phyloP scores from a whole-genome alignment of 83 land plant species.

The Isoetes engelmannii region DNA sequence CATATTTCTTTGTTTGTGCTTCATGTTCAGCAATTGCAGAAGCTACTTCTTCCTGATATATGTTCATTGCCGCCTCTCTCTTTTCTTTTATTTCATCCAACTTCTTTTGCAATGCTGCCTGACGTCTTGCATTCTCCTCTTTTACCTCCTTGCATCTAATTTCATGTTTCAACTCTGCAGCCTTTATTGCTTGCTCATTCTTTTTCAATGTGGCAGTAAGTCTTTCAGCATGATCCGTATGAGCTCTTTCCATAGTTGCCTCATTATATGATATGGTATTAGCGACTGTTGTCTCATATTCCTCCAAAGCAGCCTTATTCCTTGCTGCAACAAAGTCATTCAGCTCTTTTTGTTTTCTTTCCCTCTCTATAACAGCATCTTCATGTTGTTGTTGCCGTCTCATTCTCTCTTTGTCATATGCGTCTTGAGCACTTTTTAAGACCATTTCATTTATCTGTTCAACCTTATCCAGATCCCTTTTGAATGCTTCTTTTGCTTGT shows the following conservation, averaged over 20 bases:
- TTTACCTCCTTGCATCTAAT: background rate
- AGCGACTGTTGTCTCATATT: conserved; percentile 10
- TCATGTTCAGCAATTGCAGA: conserved; percentile 26
- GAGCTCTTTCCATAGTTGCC: conserved; percentile 5
- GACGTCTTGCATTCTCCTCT: conserved; percentile 15
- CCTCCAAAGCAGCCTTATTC: conserved; percentile 5
- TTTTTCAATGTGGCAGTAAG: background rate
- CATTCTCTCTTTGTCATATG: conserved; percentile 10
- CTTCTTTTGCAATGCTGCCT: conserved; percentile 11
- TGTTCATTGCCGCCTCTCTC: conserved; percentile 12
- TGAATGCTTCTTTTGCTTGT: conserved; percentile 9
- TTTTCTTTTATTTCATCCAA: conserved; percentile 8
- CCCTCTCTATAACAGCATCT: background rate
- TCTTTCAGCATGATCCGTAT: conserved; percentile 2
- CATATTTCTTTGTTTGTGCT: conserved; percentile 8
- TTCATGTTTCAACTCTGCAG: background rate
- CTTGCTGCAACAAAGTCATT: conserved; percentile 4
- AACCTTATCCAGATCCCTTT: conserved; percentile 9
- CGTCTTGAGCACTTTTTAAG: conserved; percentile 9
- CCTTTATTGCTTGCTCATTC: conserved; percentile 4
- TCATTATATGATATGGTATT: conserved; percentile 12
- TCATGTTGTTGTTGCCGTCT: conserved; percentile 7
- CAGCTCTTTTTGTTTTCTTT: conserved; percentile 14
- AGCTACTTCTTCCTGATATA: conserved; percentile 16
- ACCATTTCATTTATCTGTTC: conserved; percentile 16